Evolutionary conservation across 805 yeast species (phyloP).

Genomic region (Suhomyces xylopsoci): DNA sequence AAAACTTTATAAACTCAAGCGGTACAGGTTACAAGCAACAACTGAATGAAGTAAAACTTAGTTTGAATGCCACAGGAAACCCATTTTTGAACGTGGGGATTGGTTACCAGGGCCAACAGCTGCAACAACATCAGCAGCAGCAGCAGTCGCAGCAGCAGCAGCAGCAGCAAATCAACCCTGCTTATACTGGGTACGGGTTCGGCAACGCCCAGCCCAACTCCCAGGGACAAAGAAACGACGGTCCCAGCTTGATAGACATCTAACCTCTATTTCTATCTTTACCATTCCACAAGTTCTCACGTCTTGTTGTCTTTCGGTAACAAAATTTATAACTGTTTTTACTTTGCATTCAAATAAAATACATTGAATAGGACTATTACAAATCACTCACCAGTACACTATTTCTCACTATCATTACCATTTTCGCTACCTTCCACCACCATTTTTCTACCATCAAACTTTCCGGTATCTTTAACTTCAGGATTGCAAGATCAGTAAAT

Average conservation of each 20-base stretch:
- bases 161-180: conserved; percentile 53
- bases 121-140: conserved; percentile 11
- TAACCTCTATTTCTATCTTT: conserved; percentile 10
- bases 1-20: conserved; percentile 78
- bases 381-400: too few species aligned
- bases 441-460: too few species aligned
- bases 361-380: not conserved
- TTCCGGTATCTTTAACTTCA: too few species aligned
- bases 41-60: conserved; percentile 28
- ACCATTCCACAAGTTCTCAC: not conserved
- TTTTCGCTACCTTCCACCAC: too few species aligned
- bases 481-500: too few species aligned
- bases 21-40: conserved; percentile 76
- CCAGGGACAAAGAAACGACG: conserved; percentile 31
- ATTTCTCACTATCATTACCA: too few species aligned
- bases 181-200: conserved; percentile 92
- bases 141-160: conserved; percentile 13
- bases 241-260: conserved; percentile 48
- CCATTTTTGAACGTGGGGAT: conserved; percentile 67
- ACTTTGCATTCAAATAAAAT: not conserved
- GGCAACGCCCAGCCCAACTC: conserved; percentile 61
- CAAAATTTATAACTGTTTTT: not conserved
- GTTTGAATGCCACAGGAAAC: conserved; percentile 46
- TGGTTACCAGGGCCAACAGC: conserved; percentile 25
- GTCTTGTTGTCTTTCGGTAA: not conserved